Base-by-base conservation (phyloP, 1,139 yeast genomes). In the Sugiyamaella pinicola region DNA sequence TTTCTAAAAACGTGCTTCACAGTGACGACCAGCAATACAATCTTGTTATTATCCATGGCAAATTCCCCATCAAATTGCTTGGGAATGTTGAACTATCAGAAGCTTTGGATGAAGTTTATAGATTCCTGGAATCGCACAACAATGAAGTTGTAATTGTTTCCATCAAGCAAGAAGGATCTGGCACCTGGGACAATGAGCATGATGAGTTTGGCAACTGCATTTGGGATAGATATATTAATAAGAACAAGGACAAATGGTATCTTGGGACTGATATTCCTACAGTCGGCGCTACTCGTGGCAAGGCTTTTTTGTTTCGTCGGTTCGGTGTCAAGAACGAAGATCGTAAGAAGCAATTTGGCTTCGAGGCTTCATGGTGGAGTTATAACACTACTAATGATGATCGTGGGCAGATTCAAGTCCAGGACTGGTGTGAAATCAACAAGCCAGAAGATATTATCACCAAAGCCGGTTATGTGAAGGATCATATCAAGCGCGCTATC, bases 1-100 rank as follows among this genome's bases (percentile, higher is more conserved):
- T 79, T 6, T 39, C 45, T 2, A 39, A 41, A 29, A 76, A 74
- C 33, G 74, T 78, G 59, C 42, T 41, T 18, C 42, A 35, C 24
- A 35, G 42, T 18, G 42, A 37, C 18, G 38, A 29, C 35, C 22
- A 28, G 17, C 77, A 76, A 19, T 75, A 78, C 58, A 83, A 83
- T 55, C 75, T 86, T 59, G 83, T 83, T 62, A 86, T 85, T 12
- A 80, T 83, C 58, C 93, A 86, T 65, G 91, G 91, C 40, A 82
- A 82, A 59, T 85, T 86, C 70, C 91, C 95, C 0, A 88, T 86
- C 39, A 78, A 77, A 55, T 71, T 85, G 44, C 80, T 84, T 15
- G 79, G 80, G 59, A 81, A 85, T n/a, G 73, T 76, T 59, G 77
- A 74, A 65, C 77, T 80, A 61, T 64, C 65, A 31, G 76, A 70